These are phyloP conservation scores for Penicillium sp. DNA, from an alignment of 2,329 filamentous ascomycete genomes.

Conservation along the genomic window DNA sequence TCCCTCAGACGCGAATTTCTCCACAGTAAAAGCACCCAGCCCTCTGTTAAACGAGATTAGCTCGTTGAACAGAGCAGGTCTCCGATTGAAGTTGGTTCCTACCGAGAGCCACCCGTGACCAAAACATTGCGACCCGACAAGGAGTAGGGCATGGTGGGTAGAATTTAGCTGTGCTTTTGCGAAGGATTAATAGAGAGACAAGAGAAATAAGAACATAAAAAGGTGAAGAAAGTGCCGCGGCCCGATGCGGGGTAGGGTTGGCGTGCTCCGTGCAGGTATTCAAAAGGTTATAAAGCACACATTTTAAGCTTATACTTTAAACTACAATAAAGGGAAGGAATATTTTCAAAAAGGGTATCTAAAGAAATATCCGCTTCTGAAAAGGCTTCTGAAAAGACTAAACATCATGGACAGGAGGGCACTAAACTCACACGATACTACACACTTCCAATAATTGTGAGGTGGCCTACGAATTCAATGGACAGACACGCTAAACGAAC, in stretches of 20 bases:
- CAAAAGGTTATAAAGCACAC: no score
- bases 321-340: no score
- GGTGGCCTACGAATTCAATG: no score
- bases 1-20: conserved; percentile 66
- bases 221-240: neutral
- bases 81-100: conserved; percentile 22
- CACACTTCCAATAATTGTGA: no score
- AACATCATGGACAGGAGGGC: no score
- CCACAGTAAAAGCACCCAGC: conserved; percentile 66
- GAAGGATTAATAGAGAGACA: neutral
- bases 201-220: neutral
- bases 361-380: no score
- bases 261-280: neutral
- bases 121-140: conserved; percentile 62
- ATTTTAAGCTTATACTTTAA: no score
- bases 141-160: conserved; percentile 57
- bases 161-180: neutral
- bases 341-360: no score
- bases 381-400: no score
- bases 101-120: conserved; percentile 64
- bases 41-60: conserved; percentile 51
- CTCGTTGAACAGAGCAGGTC: neutral
- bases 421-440: no score
- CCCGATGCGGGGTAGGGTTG: neutral
- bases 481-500: no score